A percentile compares a stretch with the other conserved stretches of the same genome.
phyloP scores from a whole-genome alignment of 768 basidiomycete species.

The Epithele typhae region DNA sequence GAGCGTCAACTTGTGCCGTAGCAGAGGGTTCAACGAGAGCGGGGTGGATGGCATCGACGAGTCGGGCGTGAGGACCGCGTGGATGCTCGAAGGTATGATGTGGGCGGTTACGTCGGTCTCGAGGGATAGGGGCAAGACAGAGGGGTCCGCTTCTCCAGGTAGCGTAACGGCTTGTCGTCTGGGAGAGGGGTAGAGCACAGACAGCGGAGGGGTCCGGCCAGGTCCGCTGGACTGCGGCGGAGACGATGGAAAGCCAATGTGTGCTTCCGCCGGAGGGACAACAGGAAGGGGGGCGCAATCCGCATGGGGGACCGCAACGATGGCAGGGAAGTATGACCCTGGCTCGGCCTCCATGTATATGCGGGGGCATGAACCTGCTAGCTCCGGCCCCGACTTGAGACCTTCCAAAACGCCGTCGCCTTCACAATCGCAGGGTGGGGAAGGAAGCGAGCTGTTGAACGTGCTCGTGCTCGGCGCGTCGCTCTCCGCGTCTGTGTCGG shows the following conservation, averaged over 20 bases:
- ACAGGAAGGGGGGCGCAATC: not conserved
- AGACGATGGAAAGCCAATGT: not conserved
- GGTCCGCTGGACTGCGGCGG: constrained; percentile 5
- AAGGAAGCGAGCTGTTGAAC: constrained; percentile 13
- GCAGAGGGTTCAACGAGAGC: constrained; percentile 4
- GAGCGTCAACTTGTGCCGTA: constrained; percentile 17
- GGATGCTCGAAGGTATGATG: not conserved
- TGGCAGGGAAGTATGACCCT: constrained; percentile 20
- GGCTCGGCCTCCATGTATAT: not conserved
- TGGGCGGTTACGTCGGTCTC: not conserved
- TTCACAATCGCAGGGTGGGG: constrained; percentile 12
- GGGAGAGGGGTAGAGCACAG: constrained; percentile 13
- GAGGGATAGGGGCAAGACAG: not conserved
- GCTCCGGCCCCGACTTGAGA: constrained; percentile 3
- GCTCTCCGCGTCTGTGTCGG: constrained; percentile 24
- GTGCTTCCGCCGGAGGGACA: not conserved
- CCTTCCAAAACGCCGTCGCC: constrained; percentile 3
- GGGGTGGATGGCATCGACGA: constrained; percentile 2
- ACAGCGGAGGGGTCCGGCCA: constrained; percentile 20
- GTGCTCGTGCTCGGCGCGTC: constrained; percentile 22
- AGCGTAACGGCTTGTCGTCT: too few species aligned
- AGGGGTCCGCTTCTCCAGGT: not conserved
- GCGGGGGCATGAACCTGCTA: too few species aligned
- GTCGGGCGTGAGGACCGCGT: not conserved
- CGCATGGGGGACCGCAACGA: not conserved